These are phyloP conservation scores for Pseudonitzschia pungens DNA, from an alignment of 108 stramenopile genomes.

Conservation along the genomic window DNA sequence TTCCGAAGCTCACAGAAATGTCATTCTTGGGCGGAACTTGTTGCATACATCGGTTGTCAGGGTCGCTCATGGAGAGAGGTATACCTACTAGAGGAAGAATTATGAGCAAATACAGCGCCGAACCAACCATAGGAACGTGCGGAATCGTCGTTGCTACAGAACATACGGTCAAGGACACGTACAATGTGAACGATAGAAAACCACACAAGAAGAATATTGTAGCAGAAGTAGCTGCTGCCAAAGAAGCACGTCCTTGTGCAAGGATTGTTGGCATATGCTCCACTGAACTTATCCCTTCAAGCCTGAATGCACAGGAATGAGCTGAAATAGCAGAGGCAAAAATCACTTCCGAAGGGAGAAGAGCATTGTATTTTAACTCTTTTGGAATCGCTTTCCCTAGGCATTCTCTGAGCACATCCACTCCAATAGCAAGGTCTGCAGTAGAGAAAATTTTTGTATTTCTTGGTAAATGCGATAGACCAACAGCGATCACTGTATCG, in stretches of 20 bases:
- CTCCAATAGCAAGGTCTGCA: conserved; percentile 79
- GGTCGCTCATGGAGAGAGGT: conserved; percentile 60
- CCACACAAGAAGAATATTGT: conserved; percentile 55
- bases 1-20: conserved; percentile 55
- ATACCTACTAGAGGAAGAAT: conserved; percentile 69
- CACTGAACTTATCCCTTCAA: conserved; percentile 53
- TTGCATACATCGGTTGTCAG: conserved; percentile 63
- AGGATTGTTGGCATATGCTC: conserved; percentile 73
- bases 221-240: conserved; percentile 63
- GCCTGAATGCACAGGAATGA: conserved; percentile 68
- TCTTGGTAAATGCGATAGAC: conserved; percentile 70
- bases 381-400: conserved; percentile 15
- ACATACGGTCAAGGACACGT: conserved; percentile 63
- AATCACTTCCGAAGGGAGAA: conserved; percentile 54
- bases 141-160: conserved; percentile 57
- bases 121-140: conserved; percentile 51
- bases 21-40: conserved; percentile 85
- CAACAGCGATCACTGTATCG: conserved; percentile 80
- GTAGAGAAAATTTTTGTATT: conserved; percentile 76
- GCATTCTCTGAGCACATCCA: conserved; percentile 63
- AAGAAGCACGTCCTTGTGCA: conserved; percentile 67
- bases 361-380: conserved; percentile 27
- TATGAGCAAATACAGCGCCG: conserved; percentile 64
- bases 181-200: conserved; percentile 60
- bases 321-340: conserved; percentile 78